A percentile compares a stretch with the other conserved stretches of the same genome.
Evolutionary conservation across 306 rosid species (phyloP).

Genomic region (Castanospermum australe): DNA sequence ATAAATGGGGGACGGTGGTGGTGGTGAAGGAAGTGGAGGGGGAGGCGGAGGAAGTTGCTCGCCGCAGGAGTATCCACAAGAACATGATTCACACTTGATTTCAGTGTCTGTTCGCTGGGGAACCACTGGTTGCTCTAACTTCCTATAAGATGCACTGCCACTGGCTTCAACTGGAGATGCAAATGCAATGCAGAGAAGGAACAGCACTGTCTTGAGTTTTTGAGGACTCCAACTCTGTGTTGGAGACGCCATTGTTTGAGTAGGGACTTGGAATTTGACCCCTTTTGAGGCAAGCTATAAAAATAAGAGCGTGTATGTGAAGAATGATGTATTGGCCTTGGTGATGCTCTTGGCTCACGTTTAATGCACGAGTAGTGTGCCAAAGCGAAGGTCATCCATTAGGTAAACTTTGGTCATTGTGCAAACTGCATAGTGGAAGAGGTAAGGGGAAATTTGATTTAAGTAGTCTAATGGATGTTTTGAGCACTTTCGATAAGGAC

Average conservation of each 20-base stretch:
- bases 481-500: slow-evolving; percentile 33
- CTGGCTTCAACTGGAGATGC: background rate
- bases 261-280: slow-evolving; percentile 13
- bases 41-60: slow-evolving; percentile 28
- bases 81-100: slow-evolving; percentile 83
- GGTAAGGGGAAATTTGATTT: slow-evolving; percentile 14
- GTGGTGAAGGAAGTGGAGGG: slow-evolving; percentile 32
- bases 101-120: slow-evolving; percentile 24
- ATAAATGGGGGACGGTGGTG: slow-evolving; percentile 13
- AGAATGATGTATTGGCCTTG: background rate
- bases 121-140: slow-evolving; percentile 18
- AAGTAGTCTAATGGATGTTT: background rate
- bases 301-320: slow-evolving; percentile 23
- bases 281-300: background rate
- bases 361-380: slow-evolving; percentile 30
- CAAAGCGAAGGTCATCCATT: background rate
- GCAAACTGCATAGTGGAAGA: background rate
- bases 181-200: slow-evolving; percentile 31
- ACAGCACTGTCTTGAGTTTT: background rate
- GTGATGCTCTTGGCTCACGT: slow-evolving; percentile 29
- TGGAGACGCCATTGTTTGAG: slow-evolving; percentile 32
- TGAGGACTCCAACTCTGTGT: slow-evolving; percentile 27
- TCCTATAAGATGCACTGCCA: background rate
- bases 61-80: slow-evolving; percentile 61
- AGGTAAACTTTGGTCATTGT: slow-evolving; percentile 13